Base-by-base conservation (phyloP, 768 basidiomycete genomes). In the Pleurotus citrinopileatus region DNA sequence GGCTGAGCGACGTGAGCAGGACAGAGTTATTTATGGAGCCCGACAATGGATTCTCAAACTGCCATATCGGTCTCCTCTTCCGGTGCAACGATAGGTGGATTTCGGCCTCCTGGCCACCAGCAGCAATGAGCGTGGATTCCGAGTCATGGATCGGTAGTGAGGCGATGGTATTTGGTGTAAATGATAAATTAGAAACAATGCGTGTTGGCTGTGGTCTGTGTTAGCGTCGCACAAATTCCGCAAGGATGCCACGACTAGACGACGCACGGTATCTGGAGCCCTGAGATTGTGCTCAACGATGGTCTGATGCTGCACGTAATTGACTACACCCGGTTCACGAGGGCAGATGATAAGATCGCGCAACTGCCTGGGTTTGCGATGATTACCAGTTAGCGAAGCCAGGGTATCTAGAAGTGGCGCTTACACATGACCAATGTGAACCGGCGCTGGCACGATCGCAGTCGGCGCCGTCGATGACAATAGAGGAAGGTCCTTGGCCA, bases 1-100 rank as follows among this genome's bases (percentile, higher is more conserved):
- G 69, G 59, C 76, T 82, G 55, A 88, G 70, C 2, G 72, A 71
- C 15, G 84, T 83, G 48, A 85, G 82, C 53, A 92, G 73, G 20
- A 93, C 83, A 4, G 89, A 88, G 66, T 94, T 94, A 68, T 93
- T 92, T 66, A 93, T 93, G 6, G 87, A 87, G 4, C 84, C 86
- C 0, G 69, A 62, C 15, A 88, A 70, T n/a, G 65, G 68, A 55
- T 70, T 72, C 37, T 81, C 79, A 60, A 74, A 79, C 46, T 82
- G 76, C 86, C 87, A 89, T 2, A 75, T 9, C 5, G 58, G 12
- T 12, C 53, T 42, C 36, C 37, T 51, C 9, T 32, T 55, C 25
- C 34, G 32, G n/a, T 57, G 79, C 28, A 82, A 66, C 6, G 83
- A 84, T 12, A 86, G 73, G 54, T 85, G 79, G 9, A 86, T 72